These are phyloP conservation scores for Juglanconis oblonga DNA, from an alignment of 2,329 filamentous ascomycete species.

Conservation along the genomic window DNA sequence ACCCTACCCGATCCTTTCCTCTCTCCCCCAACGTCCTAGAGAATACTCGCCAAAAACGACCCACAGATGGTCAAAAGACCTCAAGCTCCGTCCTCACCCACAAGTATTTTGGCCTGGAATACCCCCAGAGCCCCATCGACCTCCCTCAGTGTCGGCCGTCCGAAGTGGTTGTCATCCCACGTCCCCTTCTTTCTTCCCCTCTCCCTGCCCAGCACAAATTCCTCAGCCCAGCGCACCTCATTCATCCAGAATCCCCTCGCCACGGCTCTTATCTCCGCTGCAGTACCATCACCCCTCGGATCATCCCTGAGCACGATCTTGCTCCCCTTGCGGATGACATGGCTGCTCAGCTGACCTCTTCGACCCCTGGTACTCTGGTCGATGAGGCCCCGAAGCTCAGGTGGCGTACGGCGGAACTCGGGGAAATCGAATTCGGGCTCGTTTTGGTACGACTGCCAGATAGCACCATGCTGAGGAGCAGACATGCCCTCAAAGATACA, in stretches of 20 bases:
- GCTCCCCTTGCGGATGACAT: slow-evolving; percentile 43
- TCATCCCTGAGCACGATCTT: slow-evolving; percentile 37
- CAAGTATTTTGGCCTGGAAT: slow-evolving; percentile 6
- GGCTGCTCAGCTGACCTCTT: slow-evolving; percentile 40
- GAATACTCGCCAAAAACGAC: too few species aligned
- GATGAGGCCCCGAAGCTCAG: slow-evolving; percentile 43
- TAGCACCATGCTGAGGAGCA: slow-evolving; percentile 52
- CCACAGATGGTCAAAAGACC: too few species aligned
- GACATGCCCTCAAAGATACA: slow-evolving; percentile 61
- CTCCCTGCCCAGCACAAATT: slow-evolving; percentile 41
- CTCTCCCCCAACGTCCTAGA: too few species aligned
- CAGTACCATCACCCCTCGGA: slow-evolving; percentile 29
- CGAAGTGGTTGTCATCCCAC: slow-evolving; percentile 51
- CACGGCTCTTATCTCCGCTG: slow-evolving; percentile 26
- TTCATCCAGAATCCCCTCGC: slow-evolving; percentile 46
- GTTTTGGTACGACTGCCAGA: slow-evolving; percentile 58
- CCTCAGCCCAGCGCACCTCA: slow-evolving; percentile 46
- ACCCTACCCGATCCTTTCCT: too few species aligned
- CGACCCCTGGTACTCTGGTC: slow-evolving; percentile 50
- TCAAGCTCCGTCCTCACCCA: not conserved
- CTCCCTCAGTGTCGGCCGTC: slow-evolving; percentile 44
- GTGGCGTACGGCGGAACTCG: slow-evolving; percentile 45
- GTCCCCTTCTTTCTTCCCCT: slow-evolving; percentile 34
- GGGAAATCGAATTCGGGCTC: slow-evolving; percentile 58
- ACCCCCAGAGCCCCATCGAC: slow-evolving; percentile 32